These are phyloP conservation scores for Globisporangium cederbergense DNA, from an alignment of 352 stramenopile genomes.

Conservation along the genomic window DNA sequence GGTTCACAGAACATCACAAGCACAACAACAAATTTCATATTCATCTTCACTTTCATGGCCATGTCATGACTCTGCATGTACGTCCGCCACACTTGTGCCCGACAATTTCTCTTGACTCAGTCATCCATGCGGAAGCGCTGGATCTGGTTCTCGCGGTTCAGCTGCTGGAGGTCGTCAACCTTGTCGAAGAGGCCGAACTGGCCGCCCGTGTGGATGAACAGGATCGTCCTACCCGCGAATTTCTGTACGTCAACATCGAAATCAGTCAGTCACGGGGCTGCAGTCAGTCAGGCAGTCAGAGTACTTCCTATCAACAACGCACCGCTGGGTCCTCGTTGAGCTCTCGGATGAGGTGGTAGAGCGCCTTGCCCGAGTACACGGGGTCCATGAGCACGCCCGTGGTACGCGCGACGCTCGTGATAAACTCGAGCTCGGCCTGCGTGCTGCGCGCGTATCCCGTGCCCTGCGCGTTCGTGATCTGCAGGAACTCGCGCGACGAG, in stretches of 20 bases:
- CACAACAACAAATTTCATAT: neutral
- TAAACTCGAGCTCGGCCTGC: conserved; percentile 74
- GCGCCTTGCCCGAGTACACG: conserved; percentile 85
- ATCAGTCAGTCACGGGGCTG: neutral
- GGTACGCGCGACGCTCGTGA: conserved; percentile 58
- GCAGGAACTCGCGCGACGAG: conserved; percentile 61
- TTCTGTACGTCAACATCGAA: conserved; percentile 32
- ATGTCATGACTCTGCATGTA: neutral
- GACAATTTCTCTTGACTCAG: neutral
- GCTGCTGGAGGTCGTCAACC: conserved; percentile 57
- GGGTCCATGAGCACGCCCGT: conserved; percentile 84
- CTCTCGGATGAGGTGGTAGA: conserved; percentile 79
- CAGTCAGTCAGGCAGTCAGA: neutral
- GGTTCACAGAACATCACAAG: neutral
- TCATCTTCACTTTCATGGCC: no score
- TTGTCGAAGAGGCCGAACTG: conserved; percentile 93
- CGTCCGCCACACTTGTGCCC: no score
- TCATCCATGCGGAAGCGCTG: conserved; percentile 60
- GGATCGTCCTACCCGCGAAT: conserved; percentile 76
- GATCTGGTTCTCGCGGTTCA: conserved; percentile 47
- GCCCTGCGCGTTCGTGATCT: conserved; percentile 81
- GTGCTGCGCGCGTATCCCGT: conserved; percentile 80
- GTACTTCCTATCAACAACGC: neutral
- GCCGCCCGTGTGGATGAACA: conserved; percentile 91
- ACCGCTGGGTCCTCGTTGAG: conserved; percentile 62